Conservation (phyloP, 108 stramenopile species). For the Bacterosira constricta region DNA sequence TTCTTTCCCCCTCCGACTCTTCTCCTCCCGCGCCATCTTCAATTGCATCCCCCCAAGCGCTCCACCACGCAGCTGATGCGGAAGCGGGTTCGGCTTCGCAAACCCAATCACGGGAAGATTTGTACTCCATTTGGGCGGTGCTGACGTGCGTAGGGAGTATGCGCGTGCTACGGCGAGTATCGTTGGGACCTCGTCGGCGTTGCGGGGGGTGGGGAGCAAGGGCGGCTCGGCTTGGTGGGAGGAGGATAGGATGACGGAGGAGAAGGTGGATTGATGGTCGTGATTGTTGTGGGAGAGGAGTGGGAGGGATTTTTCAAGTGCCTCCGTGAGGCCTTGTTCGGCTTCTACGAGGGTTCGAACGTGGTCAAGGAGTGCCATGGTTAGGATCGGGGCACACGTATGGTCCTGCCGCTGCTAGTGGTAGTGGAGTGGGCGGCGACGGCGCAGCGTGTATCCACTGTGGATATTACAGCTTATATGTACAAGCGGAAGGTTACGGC, state of each 20-base stretch:
- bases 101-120: conserved; percentile 79
- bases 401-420: too few species aligned
- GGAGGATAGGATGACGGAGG: conserved; percentile 40
- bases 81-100: conserved; percentile 82
- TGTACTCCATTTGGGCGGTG: conserved; percentile 87
- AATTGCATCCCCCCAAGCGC: conserved; percentile 81
- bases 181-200: conserved; percentile 58
- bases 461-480: too few species aligned
- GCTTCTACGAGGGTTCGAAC: conserved; percentile 61
- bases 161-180: conserved; percentile 75
- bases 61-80: conserved; percentile 84
- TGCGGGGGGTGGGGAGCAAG: conserved; percentile 56
- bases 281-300: conserved; percentile 21
- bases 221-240: conserved; percentile 31
- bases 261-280: too few species aligned
- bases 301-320: conserved; percentile 55
- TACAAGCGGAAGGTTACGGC: too few species aligned
- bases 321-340: conserved; percentile 76
- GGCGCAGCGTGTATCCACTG: too few species aligned
- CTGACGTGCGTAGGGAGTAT: conserved; percentile 71
- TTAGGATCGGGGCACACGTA: too few species aligned
- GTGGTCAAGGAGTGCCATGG: conserved; percentile 36
- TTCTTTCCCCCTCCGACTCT: conserved; percentile 54
- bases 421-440: too few species aligned
- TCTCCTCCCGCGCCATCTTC: conserved; percentile 60